phyloP scores from a whole-genome alignment of 2,329 filamentous ascomycete genomes.

The Coleophoma crateriformis region DNA sequence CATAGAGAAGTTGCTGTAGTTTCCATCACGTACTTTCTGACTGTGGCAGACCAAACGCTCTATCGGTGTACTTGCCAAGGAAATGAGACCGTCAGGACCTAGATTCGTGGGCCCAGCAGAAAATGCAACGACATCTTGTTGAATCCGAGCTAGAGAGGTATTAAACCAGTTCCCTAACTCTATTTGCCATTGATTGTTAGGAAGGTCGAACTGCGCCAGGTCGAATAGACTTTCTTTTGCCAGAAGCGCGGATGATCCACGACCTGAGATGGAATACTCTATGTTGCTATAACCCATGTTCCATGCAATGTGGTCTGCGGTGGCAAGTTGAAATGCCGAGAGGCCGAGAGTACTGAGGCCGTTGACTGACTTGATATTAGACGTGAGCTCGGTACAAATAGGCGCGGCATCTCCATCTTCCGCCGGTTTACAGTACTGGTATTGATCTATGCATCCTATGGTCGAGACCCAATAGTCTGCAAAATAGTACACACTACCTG shows the following conservation, averaged over 20 bases:
- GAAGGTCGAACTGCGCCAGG: constrained; percentile 14
- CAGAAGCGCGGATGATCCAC: constrained; percentile 10
- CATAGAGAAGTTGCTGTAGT: constrained; percentile 12
- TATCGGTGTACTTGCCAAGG: background rate
- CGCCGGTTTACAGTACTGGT: constrained; percentile 28
- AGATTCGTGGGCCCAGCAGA: constrained; percentile 14
- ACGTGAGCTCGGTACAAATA: constrained; percentile 3
- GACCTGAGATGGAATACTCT: constrained; percentile 4
- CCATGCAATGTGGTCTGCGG: background rate
- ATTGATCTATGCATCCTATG: constrained; percentile 28
- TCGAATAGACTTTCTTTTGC: constrained; percentile 9
- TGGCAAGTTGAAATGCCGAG: constrained; percentile 3
- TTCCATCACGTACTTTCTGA: constrained; percentile 9
- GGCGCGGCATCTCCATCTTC: background rate
- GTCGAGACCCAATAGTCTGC: constrained; percentile 18
- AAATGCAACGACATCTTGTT: constrained; percentile 18
- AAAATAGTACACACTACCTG: constrained; percentile 7
- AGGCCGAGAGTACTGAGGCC: background rate
- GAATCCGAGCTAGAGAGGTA: constrained; percentile 22
- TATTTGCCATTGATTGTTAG: constrained; percentile 28
- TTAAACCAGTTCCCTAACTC: constrained; percentile 27
- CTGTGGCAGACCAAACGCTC: constrained; percentile 5
- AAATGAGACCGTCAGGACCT: background rate
- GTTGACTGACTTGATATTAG: constrained; percentile 11
- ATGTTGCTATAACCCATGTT: constrained; percentile 2